Percentiles rank a stretch among this genome's conserved stretches.
Conservation (phyloP, 2,329 filamentous ascomycete species). For the Aspergillus ochraceoroseus region DNA sequence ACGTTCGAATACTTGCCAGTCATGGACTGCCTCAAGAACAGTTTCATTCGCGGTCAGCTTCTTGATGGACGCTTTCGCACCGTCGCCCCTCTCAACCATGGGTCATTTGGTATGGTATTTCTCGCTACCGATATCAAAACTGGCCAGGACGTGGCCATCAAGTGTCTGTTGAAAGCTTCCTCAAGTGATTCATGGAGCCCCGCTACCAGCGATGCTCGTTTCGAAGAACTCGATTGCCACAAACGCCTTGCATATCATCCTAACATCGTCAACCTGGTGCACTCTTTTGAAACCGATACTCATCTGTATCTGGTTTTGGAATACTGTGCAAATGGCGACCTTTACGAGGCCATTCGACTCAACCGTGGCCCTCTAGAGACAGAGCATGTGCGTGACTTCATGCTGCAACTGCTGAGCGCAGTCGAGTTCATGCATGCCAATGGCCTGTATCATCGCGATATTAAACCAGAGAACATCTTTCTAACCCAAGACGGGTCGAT, state of each 20-base stretch:
- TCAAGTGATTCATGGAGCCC: constrained; percentile 57
- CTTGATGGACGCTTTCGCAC: constrained; percentile 75
- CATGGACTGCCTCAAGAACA: constrained; percentile 37
- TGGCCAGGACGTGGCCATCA: constrained; percentile 81
- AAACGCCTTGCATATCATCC: constrained; percentile 70
- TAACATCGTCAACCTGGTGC: constrained; percentile 88
- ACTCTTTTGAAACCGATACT: constrained; percentile 85
- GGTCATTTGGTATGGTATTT: constrained; percentile 98
- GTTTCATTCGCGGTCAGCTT: constrained; percentile 35
- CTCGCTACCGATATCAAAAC: constrained; percentile 76
- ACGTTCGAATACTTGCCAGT: constrained; percentile 20
- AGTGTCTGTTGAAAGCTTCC: constrained; percentile 83
- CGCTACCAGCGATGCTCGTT: constrained; percentile 71
- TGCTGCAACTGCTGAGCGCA: constrained; percentile 87
- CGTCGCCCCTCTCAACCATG: constrained; percentile 91
- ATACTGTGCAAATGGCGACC: constrained; percentile 88
- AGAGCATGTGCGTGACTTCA: constrained; percentile 93
- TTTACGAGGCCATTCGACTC: constrained; percentile 93
- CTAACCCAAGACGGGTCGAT: constrained; percentile 77
- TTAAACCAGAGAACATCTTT: constrained; percentile 99
- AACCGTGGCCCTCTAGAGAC: constrained; percentile 87
- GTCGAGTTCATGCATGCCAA: constrained; percentile 86
- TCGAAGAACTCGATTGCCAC: constrained; percentile 63
- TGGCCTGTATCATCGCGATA: constrained; percentile 92
- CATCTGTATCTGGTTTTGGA: constrained; percentile 92